Evolutionary conservation across 306 rosid genomes (phyloP).

Genomic region (Dalbergia oliveri): DNA sequence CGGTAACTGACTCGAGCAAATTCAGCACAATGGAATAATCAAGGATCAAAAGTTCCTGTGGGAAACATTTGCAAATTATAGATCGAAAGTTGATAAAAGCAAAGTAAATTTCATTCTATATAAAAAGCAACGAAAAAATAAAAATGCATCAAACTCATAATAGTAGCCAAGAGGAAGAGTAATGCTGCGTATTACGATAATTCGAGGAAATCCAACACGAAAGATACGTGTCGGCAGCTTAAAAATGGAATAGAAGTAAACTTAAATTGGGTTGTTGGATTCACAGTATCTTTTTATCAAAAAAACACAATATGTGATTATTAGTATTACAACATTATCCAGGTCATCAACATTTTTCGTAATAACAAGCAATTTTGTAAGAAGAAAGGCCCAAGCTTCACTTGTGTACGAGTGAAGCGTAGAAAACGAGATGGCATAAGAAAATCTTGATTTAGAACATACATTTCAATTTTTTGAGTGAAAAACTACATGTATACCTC

Average conservation of each 20-base stretch:
- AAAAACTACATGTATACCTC: slow-evolving; percentile 43
- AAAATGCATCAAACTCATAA: background rate
- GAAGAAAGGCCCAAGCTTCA: background rate
- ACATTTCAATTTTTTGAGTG: background rate
- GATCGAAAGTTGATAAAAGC: background rate
- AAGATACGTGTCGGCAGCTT: too few relatives aligned
- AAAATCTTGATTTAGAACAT: background rate
- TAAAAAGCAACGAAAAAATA: background rate
- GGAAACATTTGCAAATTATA: slow-evolving; percentile 6
- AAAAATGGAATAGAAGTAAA: too few relatives aligned
- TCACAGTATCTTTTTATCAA: too few relatives aligned
- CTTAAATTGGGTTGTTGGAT: too few relatives aligned
- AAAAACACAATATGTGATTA: too few relatives aligned
- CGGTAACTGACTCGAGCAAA: background rate
- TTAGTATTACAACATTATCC: too few relatives aligned
- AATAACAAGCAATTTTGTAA: too few relatives aligned
- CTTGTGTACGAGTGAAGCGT: background rate
- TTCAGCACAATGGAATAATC: slow-evolving; percentile 7
- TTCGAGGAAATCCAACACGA: too few relatives aligned
- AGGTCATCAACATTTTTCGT: too few relatives aligned
- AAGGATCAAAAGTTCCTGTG: slow-evolving; percentile 37
- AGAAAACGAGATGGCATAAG: too few relatives aligned
- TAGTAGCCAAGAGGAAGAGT: background rate
- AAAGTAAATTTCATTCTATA: background rate
- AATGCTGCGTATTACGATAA: too few relatives aligned